Percentiles rank a stretch among this genome's conserved stretches.
These are phyloP conservation scores for Pseudogymnoascus sp. DNA, from an alignment of 2,329 filamentous ascomycete genomes.

Conservation along the genomic window DNA sequence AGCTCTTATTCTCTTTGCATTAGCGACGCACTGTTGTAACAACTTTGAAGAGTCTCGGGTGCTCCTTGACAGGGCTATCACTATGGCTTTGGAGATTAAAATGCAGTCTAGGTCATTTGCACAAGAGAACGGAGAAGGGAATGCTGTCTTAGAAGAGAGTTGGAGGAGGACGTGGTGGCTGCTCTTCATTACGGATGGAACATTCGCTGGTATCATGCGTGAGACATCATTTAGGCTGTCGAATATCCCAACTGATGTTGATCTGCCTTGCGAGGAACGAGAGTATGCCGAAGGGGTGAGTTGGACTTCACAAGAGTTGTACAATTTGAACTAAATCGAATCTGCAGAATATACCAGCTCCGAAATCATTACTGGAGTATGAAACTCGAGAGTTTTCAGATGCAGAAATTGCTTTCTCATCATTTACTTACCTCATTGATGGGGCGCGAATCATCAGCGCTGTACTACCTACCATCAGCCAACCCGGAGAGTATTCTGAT, in stretches of 20 bases:
- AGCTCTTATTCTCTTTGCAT: constrained; percentile 29
- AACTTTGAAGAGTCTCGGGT: constrained; percentile 20
- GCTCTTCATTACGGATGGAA: constrained; percentile 52
- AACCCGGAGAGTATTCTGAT: constrained; percentile 38
- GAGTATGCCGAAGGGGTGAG: constrained; percentile 39
- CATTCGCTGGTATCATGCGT: constrained; percentile 22
- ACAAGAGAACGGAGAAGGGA: constrained; percentile 35
- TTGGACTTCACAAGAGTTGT: background rate
- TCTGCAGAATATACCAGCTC: constrained; percentile 32
- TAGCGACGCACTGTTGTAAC: constrained; percentile 30
- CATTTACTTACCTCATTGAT: constrained; percentile 58
- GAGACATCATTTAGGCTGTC: constrained; percentile 31
- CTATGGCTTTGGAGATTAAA: constrained; percentile 50
- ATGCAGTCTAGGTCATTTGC: constrained; percentile 51
- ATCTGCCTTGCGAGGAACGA: constrained; percentile 55
- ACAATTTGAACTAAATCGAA: background rate
- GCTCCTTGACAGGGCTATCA: constrained; percentile 40
- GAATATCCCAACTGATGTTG: constrained; percentile 43
- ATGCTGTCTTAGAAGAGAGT: constrained; percentile 45
- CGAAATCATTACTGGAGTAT: constrained; percentile 49
- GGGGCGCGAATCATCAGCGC: constrained; percentile 50
- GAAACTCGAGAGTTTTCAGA: constrained; percentile 51
- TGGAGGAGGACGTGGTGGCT: constrained; percentile 67
- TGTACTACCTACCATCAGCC: constrained; percentile 36
- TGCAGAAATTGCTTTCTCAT: constrained; percentile 49